phyloP scores from a whole-genome alignment of 108 stramenopile species.

The Skeletonema menzelii region DNA sequence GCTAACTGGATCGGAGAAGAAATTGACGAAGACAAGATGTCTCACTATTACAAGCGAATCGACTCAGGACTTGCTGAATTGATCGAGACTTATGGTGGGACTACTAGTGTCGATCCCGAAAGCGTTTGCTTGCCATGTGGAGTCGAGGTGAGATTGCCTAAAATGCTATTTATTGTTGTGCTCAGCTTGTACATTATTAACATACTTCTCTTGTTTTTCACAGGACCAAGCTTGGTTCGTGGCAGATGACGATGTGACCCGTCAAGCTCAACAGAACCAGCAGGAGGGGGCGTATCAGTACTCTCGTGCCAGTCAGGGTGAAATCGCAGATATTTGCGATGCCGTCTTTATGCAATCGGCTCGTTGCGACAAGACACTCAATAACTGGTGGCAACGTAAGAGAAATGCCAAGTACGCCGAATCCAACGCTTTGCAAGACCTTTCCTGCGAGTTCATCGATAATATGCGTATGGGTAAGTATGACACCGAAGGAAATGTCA shows the following conservation, averaged over 20 bases:
- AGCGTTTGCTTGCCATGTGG: not conserved
- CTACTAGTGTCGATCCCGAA: not conserved
- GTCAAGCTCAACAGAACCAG: not conserved
- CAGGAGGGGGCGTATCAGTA: conserved; percentile 9
- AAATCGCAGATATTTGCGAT: conserved; percentile 49
- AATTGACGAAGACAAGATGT: conserved; percentile 25
- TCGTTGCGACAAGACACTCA: conserved; percentile 76
- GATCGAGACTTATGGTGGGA: not conserved
- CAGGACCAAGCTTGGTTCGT: not conserved
- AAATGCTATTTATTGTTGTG: not conserved
- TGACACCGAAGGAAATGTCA: conserved; percentile 73
- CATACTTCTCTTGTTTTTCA: not conserved
- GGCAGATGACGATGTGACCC: not conserved
- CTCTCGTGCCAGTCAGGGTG: conserved; percentile 15
- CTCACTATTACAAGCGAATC: conserved; percentile 4
- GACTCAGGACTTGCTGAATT: not conserved
- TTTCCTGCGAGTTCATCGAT: conserved; percentile 72
- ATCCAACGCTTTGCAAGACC: conserved; percentile 35
- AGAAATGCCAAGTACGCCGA: conserved; percentile 32
- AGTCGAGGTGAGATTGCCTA: not conserved
- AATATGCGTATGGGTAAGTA: conserved; percentile 72
- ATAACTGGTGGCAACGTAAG: conserved; percentile 21
- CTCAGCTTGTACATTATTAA: not conserved
- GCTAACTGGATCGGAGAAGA: conserved; percentile 26
- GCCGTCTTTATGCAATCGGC: conserved; percentile 57